A percentile compares a stretch with the other conserved stretches of the same genome.
phyloP scores from a whole-genome alignment of 2,329 filamentous ascomycete species.

The Paecilomyces dactylethromorphus region DNA sequence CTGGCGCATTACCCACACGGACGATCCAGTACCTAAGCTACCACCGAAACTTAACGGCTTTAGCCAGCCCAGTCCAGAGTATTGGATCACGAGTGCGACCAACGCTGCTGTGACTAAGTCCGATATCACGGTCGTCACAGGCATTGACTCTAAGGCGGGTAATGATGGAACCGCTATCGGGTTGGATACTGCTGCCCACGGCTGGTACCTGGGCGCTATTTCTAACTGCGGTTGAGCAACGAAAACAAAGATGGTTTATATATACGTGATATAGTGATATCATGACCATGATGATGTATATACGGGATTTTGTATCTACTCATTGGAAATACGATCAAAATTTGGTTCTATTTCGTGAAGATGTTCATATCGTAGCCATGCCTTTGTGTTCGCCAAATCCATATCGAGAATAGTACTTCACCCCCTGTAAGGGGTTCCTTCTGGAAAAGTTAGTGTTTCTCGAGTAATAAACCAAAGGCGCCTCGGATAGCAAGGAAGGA shows the following conservation, averaged over 20 bases:
- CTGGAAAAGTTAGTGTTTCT: too few relatives aligned
- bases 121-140: slow-evolving; percentile 26
- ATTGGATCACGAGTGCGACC: slow-evolving; percentile 31
- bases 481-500: too few relatives aligned
- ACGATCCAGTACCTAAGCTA: slow-evolving; percentile 33
- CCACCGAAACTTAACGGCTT: slow-evolving; percentile 27
- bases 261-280: not conserved
- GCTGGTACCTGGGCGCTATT: slow-evolving; percentile 21
- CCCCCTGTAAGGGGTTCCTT: too few relatives aligned
- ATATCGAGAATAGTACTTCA: too few relatives aligned
- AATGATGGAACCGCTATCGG: slow-evolving; percentile 23
- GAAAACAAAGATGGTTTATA: not conserved
- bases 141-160: slow-evolving; percentile 23
- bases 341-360: not conserved
- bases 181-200: slow-evolving; percentile 22
- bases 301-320: not conserved
- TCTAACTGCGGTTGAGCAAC: slow-evolving; percentile 1
- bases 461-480: too few relatives aligned
- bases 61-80: slow-evolving; percentile 33
- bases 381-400: too few relatives aligned
- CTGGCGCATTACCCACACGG: slow-evolving; percentile 32
- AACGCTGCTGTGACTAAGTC: slow-evolving; percentile 19
- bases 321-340: not conserved
- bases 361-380: too few relatives aligned
- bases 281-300: not conserved